Conservation (phyloP, 768 basidiomycete genomes). For the Auriculariales sp. region DNA sequence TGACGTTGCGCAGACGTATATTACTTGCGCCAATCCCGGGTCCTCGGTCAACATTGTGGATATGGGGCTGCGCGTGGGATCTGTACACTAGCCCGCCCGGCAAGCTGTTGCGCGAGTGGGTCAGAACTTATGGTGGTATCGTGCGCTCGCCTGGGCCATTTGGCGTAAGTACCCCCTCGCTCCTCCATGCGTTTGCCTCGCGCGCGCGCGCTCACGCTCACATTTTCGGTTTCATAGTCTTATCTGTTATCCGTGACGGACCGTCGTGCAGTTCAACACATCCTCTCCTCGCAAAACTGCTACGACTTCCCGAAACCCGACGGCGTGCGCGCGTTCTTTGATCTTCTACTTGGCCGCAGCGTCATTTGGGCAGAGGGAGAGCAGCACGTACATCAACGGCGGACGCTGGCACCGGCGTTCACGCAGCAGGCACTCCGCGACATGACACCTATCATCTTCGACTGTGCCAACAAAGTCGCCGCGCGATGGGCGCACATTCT, state of each 20-base stretch:
- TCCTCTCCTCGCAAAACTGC: constrained; percentile 32
- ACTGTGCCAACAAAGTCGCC: constrained; percentile 7
- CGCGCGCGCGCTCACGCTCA: too few relatives aligned
- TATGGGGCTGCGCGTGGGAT: constrained; percentile 42
- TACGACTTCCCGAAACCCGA: constrained; percentile 49
- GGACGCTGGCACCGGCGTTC: not conserved
- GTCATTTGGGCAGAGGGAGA: constrained; percentile 51
- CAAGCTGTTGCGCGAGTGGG: constrained; percentile 36
- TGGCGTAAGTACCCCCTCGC: constrained; percentile 24
- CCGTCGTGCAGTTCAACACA: constrained; percentile 34
- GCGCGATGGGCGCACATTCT: constrained; percentile 5
- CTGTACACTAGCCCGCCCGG: constrained; percentile 41
- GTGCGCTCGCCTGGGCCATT: constrained; percentile 42
- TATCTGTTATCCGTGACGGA: constrained; percentile 45
- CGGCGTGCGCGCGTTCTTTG: constrained; percentile 52
- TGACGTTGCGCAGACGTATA: too few relatives aligned
- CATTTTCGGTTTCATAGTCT: constrained; percentile 27
- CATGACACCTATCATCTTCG: constrained; percentile 8
- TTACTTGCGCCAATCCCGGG: constrained; percentile 33
- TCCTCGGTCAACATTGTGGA: constrained; percentile 29
- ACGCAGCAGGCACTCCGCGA: constrained; percentile 7
- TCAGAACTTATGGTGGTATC: constrained; percentile 37
- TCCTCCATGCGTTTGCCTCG: not conserved
- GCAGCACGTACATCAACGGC: not conserved
- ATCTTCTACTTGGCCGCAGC: constrained; percentile 43